These are phyloP conservation scores for Blastocystis sp. DNA, from an alignment of 352 stramenopile genomes.

Conservation along the genomic window DNA sequence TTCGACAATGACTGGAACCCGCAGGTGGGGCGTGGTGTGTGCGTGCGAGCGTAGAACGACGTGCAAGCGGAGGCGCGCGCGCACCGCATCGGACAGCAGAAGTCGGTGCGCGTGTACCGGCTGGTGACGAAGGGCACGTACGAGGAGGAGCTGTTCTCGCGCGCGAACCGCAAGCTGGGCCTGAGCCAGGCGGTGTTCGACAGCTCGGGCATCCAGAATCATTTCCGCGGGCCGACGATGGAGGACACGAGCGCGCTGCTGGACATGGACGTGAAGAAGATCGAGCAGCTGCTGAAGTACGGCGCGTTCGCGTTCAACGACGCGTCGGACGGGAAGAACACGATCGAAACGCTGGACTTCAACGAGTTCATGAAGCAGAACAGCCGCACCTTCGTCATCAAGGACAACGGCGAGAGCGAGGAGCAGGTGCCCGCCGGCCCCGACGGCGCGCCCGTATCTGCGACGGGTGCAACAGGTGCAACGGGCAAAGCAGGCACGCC, in stretches of 20 bases:
- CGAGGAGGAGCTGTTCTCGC: conserved; percentile 98
- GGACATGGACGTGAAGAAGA: conserved; percentile 89
- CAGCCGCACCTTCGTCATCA: conserved; percentile 55
- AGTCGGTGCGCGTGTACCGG: conserved; percentile 98
- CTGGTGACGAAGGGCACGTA: conserved; percentile 97
- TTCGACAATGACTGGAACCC: conserved; percentile 95
- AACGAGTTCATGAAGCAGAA: conserved; percentile 69
- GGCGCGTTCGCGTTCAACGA: conserved; percentile 95
- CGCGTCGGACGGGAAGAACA: conserved; percentile 79
- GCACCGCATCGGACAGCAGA: conserved; percentile 98
- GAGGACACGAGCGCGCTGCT: conserved; percentile 83
- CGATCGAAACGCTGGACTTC: conserved; percentile 79
- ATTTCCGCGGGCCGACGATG: conserved; percentile 45
- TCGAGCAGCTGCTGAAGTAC: conserved; percentile 96
- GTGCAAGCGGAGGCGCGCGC: conserved; percentile 93
- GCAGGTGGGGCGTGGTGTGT: conserved; percentile 86
- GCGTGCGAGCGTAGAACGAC: conserved; percentile 30
- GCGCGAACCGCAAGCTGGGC: conserved; percentile 94
- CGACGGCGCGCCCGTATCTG: conserved; percentile 82
- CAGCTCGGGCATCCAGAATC: conserved; percentile 27
- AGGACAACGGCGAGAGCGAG: conserved; percentile 31
- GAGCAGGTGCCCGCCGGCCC: conserved; percentile 76
- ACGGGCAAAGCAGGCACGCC: neutral
- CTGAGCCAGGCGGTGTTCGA: conserved; percentile 90
- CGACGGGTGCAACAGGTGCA: no score